Conservation (phyloP, 2,329 filamentous ascomycete species). For the Colletotrichum noveboracense region DNA sequence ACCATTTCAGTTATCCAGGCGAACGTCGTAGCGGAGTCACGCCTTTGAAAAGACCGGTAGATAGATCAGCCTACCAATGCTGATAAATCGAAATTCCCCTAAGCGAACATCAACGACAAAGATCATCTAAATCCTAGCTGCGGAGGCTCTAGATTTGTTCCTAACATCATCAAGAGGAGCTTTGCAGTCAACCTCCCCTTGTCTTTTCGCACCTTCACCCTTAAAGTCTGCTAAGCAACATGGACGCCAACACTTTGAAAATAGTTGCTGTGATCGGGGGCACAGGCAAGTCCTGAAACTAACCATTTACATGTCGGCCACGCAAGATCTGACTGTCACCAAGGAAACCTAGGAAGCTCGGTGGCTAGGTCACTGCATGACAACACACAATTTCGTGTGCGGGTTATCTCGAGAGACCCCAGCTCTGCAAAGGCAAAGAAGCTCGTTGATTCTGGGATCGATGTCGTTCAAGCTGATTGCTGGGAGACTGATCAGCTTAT, state of each 20-base stretch:
- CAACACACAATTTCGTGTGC: not conserved
- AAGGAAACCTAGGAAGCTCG: not conserved
- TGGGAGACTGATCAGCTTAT: not conserved
- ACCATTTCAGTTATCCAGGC: not conserved
- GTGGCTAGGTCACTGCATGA: not conserved
- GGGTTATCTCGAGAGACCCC: not conserved
- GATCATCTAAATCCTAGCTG: not conserved
- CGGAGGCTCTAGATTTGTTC: rapidly evolving
- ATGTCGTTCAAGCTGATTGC: not conserved
- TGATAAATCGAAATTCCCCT: not conserved
- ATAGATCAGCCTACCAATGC: not conserved
- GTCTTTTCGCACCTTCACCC: not conserved
- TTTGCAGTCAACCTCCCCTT: not conserved
- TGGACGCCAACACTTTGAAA: not conserved
- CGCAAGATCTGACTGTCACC: not conserved
- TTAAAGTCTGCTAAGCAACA: not conserved
- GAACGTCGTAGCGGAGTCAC: not conserved
- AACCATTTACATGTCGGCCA: not conserved
- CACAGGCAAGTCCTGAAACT: not conserved
- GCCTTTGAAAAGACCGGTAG: not conserved
- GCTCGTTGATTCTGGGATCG: not conserved
- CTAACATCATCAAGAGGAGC: not conserved
- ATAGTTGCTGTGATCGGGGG: not conserved
- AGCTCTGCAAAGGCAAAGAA: not conserved
- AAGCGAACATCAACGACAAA: not conserved